Evolutionary conservation across 148 eudicot genomes (phyloP).

Genomic region (Bassia scoparia): DNA sequence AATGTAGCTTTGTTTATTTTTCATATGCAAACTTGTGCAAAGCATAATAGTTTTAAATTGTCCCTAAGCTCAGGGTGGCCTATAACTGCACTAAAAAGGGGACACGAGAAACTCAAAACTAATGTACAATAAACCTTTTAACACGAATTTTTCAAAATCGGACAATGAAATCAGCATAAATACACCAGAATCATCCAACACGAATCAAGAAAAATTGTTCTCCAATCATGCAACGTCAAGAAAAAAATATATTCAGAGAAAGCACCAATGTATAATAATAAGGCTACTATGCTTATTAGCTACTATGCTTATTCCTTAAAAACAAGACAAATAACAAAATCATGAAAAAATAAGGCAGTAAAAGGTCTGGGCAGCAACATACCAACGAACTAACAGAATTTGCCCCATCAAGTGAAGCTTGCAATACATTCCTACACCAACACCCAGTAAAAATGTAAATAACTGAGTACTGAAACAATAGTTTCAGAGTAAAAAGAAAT

Average conservation of each 20-base stretch:
- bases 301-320: not conserved
- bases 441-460: not conserved
- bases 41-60: no score
- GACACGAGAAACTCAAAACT: not conserved
- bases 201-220: not conserved
- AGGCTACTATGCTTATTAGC: not conserved
- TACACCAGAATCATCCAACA: not conserved
- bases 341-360: not conserved
- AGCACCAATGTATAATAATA: not conserved
- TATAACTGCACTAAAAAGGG: no score
- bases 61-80: no score
- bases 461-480: not conserved
- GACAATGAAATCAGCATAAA: no score
- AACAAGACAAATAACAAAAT: not conserved
- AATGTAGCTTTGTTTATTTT: no score
- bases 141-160: not conserved
- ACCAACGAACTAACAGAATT: constrained; percentile 51
- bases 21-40: no score
- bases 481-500: not conserved
- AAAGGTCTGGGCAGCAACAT: constrained; percentile 16
- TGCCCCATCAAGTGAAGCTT: constrained; percentile 44
- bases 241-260: not conserved
- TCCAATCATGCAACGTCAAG: not conserved
- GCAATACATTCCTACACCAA: constrained; percentile 31
- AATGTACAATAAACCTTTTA: no score